Evolutionary conservation across 2,329 filamentous ascomycete species (phyloP), one percentile per base, ranked within the genome.

Genomic region (Dothideomycetes sp.): DNA sequence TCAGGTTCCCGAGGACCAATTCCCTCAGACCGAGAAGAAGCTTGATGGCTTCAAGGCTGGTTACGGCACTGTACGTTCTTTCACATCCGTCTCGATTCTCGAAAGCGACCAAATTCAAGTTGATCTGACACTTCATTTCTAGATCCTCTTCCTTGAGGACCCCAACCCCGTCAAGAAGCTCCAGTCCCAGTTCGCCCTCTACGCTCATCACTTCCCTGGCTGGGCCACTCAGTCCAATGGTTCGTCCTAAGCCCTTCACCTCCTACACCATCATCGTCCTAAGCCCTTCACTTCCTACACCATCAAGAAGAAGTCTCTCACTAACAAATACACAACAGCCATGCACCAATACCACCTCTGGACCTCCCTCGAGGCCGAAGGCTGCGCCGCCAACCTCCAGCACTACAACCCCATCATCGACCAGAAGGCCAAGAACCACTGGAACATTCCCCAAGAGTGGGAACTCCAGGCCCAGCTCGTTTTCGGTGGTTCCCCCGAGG

Each of bases 351-450:
- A 76, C 64, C 69, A 77, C 49, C 60, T 86, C 51, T 94, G 87
- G 87, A 80, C 80, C 13, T 83, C 80, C 4, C 76, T 94, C 43
- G 83, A 88, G 66, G 72, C 80, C 46, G 85, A 91, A 60, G 86
- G 87, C 20, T 75, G 93, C 43, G 86, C 86, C 50, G 83, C 81
- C 59, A 94, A 88, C 71, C 73, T 94, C 39, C 87, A 94, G 72
- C 87, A 94, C 69, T 94, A 94, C 72, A 91, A 86, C 74, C 86
- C 86, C 15, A 64, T 94, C 44, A 76, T 93, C 52, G 82, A 94
- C 64, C 70, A 72, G 49, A 76, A 79, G 66, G 81, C 87, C 39
- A 65, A 72, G 31, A 68, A 68, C 47, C 67, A 76, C 52, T 94
- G 84, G 82, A 71, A 72, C 43, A 53, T 94, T 22, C 82, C 84